Conservation (phyloP, 2,329 filamentous ascomycete species). For the Cytospora mali region DNA sequence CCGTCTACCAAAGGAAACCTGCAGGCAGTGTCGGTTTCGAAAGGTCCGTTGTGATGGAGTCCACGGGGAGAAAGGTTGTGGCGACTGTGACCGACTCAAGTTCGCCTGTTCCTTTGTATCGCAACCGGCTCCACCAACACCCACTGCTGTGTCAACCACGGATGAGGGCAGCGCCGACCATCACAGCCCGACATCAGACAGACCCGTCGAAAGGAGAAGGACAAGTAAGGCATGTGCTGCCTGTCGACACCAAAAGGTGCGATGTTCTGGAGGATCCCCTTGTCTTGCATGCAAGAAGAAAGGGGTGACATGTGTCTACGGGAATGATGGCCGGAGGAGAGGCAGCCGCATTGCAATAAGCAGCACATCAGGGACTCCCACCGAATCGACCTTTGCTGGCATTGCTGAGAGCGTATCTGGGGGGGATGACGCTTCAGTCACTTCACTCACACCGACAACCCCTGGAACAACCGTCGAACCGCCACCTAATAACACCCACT, state of each 20-base stretch:
- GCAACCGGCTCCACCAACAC: conserved; percentile 22
- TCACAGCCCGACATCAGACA: conserved; percentile 18
- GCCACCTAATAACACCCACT: neutral
- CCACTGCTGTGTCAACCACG: neutral
- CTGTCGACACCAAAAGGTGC: conserved; percentile 26
- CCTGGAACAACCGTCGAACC: conserved; percentile 13
- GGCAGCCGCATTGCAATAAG: conserved; percentile 9
- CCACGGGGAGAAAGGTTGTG: conserved; percentile 22
- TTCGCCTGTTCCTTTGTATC: conserved; percentile 24
- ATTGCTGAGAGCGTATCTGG: conserved; percentile 11
- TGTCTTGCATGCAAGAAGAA: conserved; percentile 27
- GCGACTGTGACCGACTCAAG: conserved; percentile 26
- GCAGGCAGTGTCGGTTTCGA: conserved; percentile 27
- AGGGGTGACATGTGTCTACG: conserved; percentile 22
- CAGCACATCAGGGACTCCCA: conserved; percentile 21
- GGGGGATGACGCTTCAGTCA: conserved; percentile 17
- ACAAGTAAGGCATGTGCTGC: conserved; percentile 26
- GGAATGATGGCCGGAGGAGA: conserved; percentile 14
- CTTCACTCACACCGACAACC: conserved; percentile 23
- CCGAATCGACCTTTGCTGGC: conserved; percentile 9
- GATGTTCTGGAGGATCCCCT: conserved; percentile 22
- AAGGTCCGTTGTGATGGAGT: conserved; percentile 25
- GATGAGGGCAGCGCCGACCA: conserved; percentile 12
- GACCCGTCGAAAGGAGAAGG: conserved; percentile 23
- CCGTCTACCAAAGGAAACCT: conserved; percentile 26